phyloP scores from a whole-genome alignment of 2,329 filamentous ascomycete species.

The Arachnopeziza araneosa region DNA sequence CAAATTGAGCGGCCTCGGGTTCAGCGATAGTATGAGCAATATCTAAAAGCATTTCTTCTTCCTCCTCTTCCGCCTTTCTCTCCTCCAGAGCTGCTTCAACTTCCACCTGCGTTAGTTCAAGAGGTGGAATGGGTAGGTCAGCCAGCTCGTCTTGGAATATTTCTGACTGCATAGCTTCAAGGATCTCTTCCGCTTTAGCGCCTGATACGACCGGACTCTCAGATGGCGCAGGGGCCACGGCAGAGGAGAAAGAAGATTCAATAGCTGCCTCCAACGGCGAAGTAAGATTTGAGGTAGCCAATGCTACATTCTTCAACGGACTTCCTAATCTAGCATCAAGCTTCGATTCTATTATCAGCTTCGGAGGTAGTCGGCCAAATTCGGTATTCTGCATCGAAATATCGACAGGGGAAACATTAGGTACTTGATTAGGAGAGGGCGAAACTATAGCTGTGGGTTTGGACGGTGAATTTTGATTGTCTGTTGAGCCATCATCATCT shows the following conservation, averaged over 20 bases:
- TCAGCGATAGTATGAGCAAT: conserved; percentile 11
- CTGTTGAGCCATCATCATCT: conserved; percentile 41
- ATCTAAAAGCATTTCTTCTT: conserved; percentile 26
- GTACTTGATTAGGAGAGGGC: background rate
- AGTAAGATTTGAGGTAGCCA: conserved; percentile 25
- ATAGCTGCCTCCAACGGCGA: conserved; percentile 18
- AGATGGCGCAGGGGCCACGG: background rate
- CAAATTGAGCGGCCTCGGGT: conserved; percentile 3
- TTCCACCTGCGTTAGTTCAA: conserved; percentile 14
- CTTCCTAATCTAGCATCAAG: conserved; percentile 20
- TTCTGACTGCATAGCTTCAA: conserved; percentile 17
- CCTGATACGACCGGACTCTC: background rate
- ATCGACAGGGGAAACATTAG: background rate
- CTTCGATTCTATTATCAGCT: background rate
- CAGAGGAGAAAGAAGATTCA: conserved; percentile 2
- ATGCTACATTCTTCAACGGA: conserved; percentile 26
- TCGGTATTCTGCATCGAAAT: background rate
- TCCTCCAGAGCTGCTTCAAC: conserved; percentile 8
- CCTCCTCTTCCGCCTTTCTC: conserved; percentile 20
- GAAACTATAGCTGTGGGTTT: conserved; percentile 12
- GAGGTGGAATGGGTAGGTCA: conserved; percentile 16
- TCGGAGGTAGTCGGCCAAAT: background rate
- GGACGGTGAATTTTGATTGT: conserved; percentile 26
- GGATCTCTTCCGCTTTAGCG: background rate
- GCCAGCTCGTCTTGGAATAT: conserved; percentile 9